phyloP scores from a whole-genome alignment of 371 early-diverging fungal species.

The Mortierella sp. region DNA sequence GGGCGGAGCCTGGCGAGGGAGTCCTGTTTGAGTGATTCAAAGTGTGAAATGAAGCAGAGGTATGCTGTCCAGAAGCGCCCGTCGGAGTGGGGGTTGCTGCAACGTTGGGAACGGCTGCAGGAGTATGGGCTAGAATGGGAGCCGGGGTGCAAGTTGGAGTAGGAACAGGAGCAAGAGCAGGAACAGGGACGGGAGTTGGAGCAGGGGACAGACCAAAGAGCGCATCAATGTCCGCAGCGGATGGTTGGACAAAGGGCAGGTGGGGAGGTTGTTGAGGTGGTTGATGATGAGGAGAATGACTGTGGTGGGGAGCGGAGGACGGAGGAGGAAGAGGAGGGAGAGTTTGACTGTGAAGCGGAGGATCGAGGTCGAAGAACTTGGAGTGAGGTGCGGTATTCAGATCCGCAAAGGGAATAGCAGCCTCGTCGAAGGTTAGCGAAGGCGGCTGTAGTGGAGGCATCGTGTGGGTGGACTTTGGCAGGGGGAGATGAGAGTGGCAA shows the following conservation, averaged over 20 bases:
- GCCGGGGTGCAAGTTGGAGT: neutral
- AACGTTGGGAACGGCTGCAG: too few species aligned
- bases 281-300: neutral
- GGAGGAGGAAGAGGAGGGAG: neutral
- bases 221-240: slow-evolving; percentile 44
- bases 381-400: slow-evolving; percentile 16
- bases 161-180: neutral
- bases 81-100: too few species aligned
- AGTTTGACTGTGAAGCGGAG: neutral
- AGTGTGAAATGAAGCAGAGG: too few species aligned
- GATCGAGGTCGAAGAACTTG: slow-evolving; percentile 25
- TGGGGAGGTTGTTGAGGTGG: neutral
- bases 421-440: slow-evolving; percentile 12
- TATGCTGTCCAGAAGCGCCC: too few species aligned
- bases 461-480: neutral
- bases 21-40: neutral
- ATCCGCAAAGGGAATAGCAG: slow-evolving; percentile 41
- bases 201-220: slow-evolving; percentile 35
- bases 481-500: neutral
- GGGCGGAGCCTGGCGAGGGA: slow-evolving; percentile 2
- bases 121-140: neutral
- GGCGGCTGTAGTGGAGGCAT: slow-evolving; percentile 36
- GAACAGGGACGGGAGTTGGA: neutral
- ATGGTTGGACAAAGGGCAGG: slow-evolving; percentile 9
- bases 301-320: neutral